Conservation (phyloP, 441 rosid genomes). For the Populus trichocarpa region DNA sequence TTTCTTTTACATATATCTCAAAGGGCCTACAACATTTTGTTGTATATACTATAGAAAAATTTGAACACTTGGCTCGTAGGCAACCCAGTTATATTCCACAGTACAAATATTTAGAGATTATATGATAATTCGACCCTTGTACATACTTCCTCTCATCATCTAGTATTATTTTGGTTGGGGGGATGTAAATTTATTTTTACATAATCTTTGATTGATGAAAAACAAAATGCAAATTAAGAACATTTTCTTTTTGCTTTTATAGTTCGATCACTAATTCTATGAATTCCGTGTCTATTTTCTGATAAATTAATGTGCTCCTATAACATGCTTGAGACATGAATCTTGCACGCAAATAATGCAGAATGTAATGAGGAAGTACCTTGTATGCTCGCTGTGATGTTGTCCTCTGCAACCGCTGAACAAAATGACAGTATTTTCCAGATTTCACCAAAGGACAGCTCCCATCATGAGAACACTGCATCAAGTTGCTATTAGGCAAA, state of each 20-base stretch:
- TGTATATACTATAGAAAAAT: not conserved
- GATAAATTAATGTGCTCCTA: not conserved
- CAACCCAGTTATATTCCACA: not conserved
- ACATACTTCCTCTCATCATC: not conserved
- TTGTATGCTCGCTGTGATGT: slow-evolving; percentile 85
- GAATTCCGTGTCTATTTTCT: not conserved
- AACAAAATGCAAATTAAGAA: not conserved
- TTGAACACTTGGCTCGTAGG: not conserved
- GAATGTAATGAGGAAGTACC: slow-evolving; percentile 37
- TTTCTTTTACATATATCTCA: not conserved
- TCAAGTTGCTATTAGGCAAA: slow-evolving; percentile 16
- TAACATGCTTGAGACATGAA: not conserved
- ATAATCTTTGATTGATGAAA: not conserved
- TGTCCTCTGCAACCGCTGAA: slow-evolving; percentile 89
- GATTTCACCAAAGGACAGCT: slow-evolving; percentile 74
- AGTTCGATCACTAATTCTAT: not conserved
- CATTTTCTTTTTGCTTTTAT: not conserved
- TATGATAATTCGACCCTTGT: not conserved
- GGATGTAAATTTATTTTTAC: no score
- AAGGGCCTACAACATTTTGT: not conserved
- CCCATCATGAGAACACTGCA: slow-evolving; percentile 96
- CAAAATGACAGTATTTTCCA: slow-evolving; percentile 90
- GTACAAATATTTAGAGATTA: not conserved
- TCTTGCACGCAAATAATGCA: not conserved
- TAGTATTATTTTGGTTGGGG: not conserved